Base-by-base conservation (phyloP, 257 asterid species). In the Coffea eugenioides region DNA sequence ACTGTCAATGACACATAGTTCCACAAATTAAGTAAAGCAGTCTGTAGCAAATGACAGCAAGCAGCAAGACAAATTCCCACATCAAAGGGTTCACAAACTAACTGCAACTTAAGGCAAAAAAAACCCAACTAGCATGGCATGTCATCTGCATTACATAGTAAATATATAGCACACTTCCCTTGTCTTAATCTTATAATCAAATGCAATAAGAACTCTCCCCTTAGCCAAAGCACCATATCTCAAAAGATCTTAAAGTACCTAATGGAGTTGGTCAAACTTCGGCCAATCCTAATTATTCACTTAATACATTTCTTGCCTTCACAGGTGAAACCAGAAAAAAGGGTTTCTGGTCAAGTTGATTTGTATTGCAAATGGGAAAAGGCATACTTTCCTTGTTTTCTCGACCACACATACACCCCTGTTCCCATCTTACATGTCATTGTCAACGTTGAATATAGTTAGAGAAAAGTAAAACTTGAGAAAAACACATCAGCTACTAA, bases 1-100 rank as follows among this genome's bases (percentile, higher is more conserved):
- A 71, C 76, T 27, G 74, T 73, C 36, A 52, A 75, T 8, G 68
- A n/a, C 8, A 52, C 36, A 66, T 61, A 61, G 78, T 43, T 80
- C 73, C 67, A 27, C 21, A 80, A 73, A 49, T 43, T 15, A 57
- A 61, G n/a, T 20, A 69, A 62, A 61, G 11, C 48, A 75, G 75
- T 8, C 10, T 0, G 8, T 11, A 43, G 66, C 31, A 36, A 15
- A 45, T 51, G 36, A 36, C 21, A 69, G 62, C 23, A 59, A 77
- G 41, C 51, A 20, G 36, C 52, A 67, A 46, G 39, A 62, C 67
- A 62, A 62, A 23, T 62, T n/a, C 67, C 9, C 34, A n/a, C 11
- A 62, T 64, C 34, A 49, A 18, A 27, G 14, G 27, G 12, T 48
- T n/a, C 36, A 43, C n/a, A 68, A 10, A 41, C 13, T 46, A 61